These are phyloP conservation scores for Cylindrotheca closterium DNA, from an alignment of 108 stramenopile genomes.

Conservation along the genomic window DNA sequence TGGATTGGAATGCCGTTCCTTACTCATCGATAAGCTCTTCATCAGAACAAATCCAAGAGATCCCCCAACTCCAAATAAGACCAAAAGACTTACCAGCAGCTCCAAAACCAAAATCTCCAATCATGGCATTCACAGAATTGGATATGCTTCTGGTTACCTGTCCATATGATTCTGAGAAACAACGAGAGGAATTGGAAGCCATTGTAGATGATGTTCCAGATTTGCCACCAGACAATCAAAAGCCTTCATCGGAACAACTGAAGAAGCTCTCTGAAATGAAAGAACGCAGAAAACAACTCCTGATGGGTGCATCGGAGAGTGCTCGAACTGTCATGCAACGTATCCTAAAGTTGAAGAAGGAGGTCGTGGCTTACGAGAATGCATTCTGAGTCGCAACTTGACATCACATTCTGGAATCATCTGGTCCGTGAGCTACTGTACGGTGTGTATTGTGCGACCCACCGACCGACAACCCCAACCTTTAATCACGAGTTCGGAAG, in stretches of 20 bases:
- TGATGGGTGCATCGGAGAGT: slow-evolving; percentile 19
- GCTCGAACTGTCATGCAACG: slow-evolving; percentile 36
- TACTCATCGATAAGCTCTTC: too few relatives aligned
- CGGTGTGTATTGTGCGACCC: too few relatives aligned
- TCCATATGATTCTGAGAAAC: slow-evolving; percentile 41
- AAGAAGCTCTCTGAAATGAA: slow-evolving; percentile 30
- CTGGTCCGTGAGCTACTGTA: too few relatives aligned
- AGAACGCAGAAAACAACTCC: slow-evolving; percentile 26
- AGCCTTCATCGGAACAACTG: slow-evolving; percentile 38
- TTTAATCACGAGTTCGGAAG: too few relatives aligned
- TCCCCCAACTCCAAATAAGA: slow-evolving; percentile 2
- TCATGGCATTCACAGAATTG: slow-evolving; percentile 33
- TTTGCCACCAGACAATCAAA: slow-evolving; percentile 9
- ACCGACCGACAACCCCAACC: too few relatives aligned
- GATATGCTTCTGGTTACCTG: slow-evolving; percentile 35
- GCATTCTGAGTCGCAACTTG: too few relatives aligned
- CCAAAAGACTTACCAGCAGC: slow-evolving; percentile 1
- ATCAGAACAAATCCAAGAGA: too few relatives aligned
- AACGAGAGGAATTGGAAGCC: slow-evolving; percentile 24
- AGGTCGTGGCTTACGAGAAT: slow-evolving; percentile 11
- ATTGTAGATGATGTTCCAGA: slow-evolving; percentile 32
- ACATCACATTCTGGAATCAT: too few relatives aligned
- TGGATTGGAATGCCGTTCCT: slow-evolving; percentile 32
- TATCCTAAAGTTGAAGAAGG: slow-evolving; percentile 42
- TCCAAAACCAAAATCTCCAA: slow-evolving; percentile 11